These are phyloP conservation scores for Pythium apleroticum DNA, from an alignment of 352 stramenopile species.

Conservation along the genomic window DNA sequence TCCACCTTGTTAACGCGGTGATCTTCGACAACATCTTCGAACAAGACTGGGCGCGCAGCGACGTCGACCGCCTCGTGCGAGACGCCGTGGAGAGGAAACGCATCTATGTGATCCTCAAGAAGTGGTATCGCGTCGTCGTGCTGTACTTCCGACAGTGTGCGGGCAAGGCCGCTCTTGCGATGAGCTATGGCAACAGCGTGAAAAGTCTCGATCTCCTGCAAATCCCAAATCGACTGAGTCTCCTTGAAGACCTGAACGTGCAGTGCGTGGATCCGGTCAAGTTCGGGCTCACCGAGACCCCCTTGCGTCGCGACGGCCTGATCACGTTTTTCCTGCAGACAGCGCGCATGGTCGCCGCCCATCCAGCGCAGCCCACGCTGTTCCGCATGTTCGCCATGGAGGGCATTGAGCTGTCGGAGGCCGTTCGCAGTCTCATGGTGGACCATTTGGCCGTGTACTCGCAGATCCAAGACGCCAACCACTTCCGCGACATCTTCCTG, in stretches of 20 bases:
- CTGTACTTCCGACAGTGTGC: constrained; percentile 68
- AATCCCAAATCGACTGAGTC: constrained; percentile 41
- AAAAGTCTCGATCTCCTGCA: constrained; percentile 37
- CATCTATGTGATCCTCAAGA: constrained; percentile 42
- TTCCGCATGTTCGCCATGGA: constrained; percentile 45
- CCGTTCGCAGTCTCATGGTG: constrained; percentile 45
- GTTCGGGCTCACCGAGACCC: constrained; percentile 48
- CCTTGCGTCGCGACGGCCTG: constrained; percentile 46
- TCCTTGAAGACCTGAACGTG: constrained; percentile 70
- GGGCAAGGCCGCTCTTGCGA: constrained; percentile 27
- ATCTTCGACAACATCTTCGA: constrained; percentile 54
- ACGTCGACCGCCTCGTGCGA: constrained; percentile 54
- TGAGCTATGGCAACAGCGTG: background rate
- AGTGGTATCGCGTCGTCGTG: constrained; percentile 56
- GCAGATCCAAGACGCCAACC: constrained; percentile 58
- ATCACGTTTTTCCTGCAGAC: constrained; percentile 51
- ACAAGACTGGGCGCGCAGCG: constrained; percentile 46
- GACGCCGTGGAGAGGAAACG: constrained; percentile 68
- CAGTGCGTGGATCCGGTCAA: constrained; percentile 42
- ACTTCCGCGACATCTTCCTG: constrained; percentile 65
- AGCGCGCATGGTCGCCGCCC: constrained; percentile 45
- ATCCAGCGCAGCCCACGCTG: constrained; percentile 35
- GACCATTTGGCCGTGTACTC: constrained; percentile 60
- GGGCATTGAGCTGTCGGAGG: constrained; percentile 60
- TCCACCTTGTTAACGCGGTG: constrained; percentile 28